Conservation (phyloP, 805 yeast species). For the Dipodascus geniculatus region DNA sequence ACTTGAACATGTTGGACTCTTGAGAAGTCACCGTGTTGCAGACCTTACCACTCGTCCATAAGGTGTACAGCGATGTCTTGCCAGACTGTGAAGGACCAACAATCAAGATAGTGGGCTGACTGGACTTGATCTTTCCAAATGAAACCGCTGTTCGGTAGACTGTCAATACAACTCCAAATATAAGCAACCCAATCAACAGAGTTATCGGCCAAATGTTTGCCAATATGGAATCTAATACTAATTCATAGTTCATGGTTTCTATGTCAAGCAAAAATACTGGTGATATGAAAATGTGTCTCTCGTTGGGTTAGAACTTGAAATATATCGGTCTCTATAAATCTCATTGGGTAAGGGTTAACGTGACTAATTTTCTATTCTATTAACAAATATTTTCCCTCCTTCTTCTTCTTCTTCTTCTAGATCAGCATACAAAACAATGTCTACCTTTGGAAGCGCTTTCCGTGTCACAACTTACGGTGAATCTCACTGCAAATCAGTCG, state of each 20-base stretch:
- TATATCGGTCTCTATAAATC: not conserved
- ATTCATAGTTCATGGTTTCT: constrained; percentile 1
- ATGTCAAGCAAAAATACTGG: not conserved
- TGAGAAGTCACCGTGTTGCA: constrained; percentile 40
- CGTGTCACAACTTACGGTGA: constrained; percentile 94
- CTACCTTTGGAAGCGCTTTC: constrained; percentile 55
- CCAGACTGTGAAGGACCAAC: constrained; percentile 58
- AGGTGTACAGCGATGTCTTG: constrained; percentile 45
- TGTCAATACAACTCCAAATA: not conserved
- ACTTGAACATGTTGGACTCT: constrained; percentile 32
- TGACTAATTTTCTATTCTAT: not conserved
- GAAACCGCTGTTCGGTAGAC: not conserved
- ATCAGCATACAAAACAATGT: too few relatives aligned
- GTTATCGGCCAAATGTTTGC: not conserved
- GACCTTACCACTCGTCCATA: constrained; percentile 21
- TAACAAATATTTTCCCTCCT: too few relatives aligned
- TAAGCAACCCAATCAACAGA: not conserved
- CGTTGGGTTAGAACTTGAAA: not conserved
- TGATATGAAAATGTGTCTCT: too few relatives aligned
- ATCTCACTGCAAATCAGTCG: constrained; percentile 94
- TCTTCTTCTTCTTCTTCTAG: too few relatives aligned
- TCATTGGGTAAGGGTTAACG: not conserved
- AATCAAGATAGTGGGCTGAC: constrained; percentile 46
- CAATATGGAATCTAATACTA: not conserved
- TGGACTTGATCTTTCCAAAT: constrained; percentile 6